Percentiles rank a stretch among this genome's conserved stretches.
Conservation (phyloP, 805 yeast species). For the Candida railenensis region DNA sequence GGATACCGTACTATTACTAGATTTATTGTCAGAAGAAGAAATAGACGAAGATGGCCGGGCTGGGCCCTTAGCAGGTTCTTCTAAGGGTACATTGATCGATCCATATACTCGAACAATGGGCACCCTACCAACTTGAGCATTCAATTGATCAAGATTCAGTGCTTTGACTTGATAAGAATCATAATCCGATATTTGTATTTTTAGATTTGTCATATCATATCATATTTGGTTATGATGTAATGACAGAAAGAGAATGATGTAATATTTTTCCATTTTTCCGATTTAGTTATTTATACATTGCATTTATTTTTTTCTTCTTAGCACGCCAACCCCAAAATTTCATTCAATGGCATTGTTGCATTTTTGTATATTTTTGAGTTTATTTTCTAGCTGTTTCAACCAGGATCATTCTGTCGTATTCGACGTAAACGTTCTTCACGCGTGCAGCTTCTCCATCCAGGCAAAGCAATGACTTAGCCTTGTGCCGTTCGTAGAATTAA, state of each 20-base stretch:
- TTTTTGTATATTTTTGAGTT: too few species aligned
- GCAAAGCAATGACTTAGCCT: too few species aligned
- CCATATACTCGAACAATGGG: conserved; percentile 85
- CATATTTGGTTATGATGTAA: neutral
- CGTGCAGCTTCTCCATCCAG: too few species aligned
- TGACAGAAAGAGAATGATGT: neutral
- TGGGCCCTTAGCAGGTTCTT: conserved; percentile 21
- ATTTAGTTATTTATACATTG: neutral
- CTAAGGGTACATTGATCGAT: conserved; percentile 56
- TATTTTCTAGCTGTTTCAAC: too few species aligned
- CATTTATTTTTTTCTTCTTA: too few species aligned
- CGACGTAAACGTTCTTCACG: too few species aligned
- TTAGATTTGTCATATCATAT: conserved; percentile 10
- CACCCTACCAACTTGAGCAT: conserved; percentile 44
- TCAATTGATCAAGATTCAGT: conserved; percentile 49
- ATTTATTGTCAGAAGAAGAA: neutral
- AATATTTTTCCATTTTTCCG: too few species aligned
- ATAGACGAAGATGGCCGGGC: neutral
- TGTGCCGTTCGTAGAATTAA: too few species aligned
- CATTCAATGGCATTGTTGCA: too few species aligned
- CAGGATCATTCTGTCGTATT: too few species aligned
- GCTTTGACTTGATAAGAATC: conserved; percentile 69
- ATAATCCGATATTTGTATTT: conserved; percentile 58
- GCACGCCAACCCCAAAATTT: too few species aligned
- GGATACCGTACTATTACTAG: neutral